These are phyloP conservation scores for Elaeis oleifera DNA, from an alignment of 202 grass and related monocot genomes.

Conservation along the genomic window DNA sequence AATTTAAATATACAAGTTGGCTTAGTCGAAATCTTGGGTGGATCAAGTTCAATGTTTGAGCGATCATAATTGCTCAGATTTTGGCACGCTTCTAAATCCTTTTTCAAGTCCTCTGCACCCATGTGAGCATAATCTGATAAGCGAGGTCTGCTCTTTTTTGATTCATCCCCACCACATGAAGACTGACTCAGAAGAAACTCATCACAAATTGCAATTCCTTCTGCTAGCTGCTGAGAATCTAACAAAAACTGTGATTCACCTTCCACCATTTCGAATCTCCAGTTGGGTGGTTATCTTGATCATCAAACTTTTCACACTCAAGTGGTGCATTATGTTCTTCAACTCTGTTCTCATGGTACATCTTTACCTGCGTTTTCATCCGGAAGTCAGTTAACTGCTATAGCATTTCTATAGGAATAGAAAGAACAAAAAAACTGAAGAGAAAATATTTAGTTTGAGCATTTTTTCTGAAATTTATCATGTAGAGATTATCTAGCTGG, in stretches of 20 bases:
- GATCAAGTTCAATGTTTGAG: constrained; percentile 38
- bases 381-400: not conserved
- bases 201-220: constrained; percentile 52
- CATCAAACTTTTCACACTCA: constrained; percentile 37
- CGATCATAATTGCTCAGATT: constrained; percentile 27
- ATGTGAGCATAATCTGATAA: constrained; percentile 59
- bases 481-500: no score
- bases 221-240: constrained; percentile 78
- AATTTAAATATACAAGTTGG: constrained; percentile 50
- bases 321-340: constrained; percentile 25
- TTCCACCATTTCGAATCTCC: constrained; percentile 68
- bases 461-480: no score
- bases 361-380: constrained; percentile 27
- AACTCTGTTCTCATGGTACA: constrained; percentile 34
- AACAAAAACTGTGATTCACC: constrained; percentile 72
- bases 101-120: constrained; percentile 63
- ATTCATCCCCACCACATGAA: constrained; percentile 41
- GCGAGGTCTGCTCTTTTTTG: constrained; percentile 20
- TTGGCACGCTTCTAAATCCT: constrained; percentile 65
- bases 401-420: not conserved
- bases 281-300: constrained; percentile 34
- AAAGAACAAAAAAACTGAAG: not conserved
- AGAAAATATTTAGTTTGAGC: not conserved
- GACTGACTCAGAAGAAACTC: constrained; percentile 80
- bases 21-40: constrained; percentile 51